phyloP scores from a whole-genome alignment of 148 eudicot genomes.

The Silene conica region DNA sequence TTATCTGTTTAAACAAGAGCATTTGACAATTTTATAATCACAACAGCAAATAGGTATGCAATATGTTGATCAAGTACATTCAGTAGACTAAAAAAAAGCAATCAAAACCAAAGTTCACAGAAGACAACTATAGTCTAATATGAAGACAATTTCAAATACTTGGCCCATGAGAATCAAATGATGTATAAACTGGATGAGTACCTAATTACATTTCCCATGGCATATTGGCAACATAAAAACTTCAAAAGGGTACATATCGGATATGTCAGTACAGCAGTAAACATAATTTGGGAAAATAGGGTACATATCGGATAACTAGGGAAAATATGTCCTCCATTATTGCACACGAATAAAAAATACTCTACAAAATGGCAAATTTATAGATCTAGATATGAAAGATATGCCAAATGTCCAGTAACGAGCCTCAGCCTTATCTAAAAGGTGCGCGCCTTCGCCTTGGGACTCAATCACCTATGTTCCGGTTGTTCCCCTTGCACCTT shows the following conservation, averaged over 20 bases:
- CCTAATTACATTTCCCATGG: neutral
- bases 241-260: neutral
- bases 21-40: constrained; percentile 38
- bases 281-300: neutral
- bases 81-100: neutral
- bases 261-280: neutral
- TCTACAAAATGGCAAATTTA: no score
- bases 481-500: no score
- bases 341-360: neutral
- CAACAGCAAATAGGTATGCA: constrained; percentile 10
- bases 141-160: neutral
- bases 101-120: neutral
- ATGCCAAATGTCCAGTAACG: no score
- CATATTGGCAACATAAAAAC: neutral
- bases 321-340: neutral
- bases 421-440: no score
- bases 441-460: no score
- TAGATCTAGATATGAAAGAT: no score
- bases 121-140: constrained; percentile 3
- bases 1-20: constrained; percentile 40
- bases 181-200: neutral
- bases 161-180: neutral
- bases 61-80: neutral
- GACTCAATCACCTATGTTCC: no score
- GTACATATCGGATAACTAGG: neutral